A percentile compares a stretch with the other conserved stretches of the same genome.
phyloP scores from a whole-genome alignment of 371 early-diverging fungal genomes.

The Syncephalastrum monosporum region DNA sequence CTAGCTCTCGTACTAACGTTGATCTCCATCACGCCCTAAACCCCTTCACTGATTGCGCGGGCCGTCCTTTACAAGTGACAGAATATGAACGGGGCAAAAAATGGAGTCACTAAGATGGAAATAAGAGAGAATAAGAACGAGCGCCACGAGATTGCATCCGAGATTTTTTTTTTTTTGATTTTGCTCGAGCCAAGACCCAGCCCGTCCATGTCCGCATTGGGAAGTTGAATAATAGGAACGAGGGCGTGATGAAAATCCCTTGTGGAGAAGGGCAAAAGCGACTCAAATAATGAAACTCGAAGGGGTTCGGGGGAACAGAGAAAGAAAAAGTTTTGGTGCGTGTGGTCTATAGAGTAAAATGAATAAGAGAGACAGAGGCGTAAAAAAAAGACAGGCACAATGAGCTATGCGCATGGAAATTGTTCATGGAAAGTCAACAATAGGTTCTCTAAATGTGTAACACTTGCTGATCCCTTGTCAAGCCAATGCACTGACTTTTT shows the following conservation, averaged over 20 bases:
- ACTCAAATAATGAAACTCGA: background rate
- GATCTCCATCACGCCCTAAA: no score
- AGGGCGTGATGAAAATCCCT: slow-evolving; percentile 5
- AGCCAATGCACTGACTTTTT: slow-evolving; percentile 1
- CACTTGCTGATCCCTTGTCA: slow-evolving; percentile 10
- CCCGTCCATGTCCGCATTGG: slow-evolving; percentile 8
- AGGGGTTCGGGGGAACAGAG: slow-evolving; percentile 1
- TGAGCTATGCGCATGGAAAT: background rate
- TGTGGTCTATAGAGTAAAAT: background rate
- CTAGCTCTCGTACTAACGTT: no score
- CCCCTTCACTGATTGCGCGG: no score
- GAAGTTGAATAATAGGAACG: background rate
- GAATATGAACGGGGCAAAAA: no score
- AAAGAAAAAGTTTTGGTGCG: background rate
- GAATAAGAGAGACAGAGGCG: slow-evolving; percentile 4
- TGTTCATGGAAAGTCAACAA: slow-evolving; percentile 3
- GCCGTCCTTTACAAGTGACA: no score
- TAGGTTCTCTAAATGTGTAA: no score
- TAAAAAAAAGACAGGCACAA: background rate
- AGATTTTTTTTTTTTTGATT: background rate
- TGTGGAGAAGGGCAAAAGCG: background rate
- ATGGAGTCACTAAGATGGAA: no score
- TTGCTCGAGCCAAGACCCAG: slow-evolving; percentile 13
- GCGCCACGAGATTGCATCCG: slow-evolving; percentile 3
- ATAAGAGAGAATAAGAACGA: no score